phyloP scores from a whole-genome alignment of 2,329 filamentous ascomycete genomes.

The Eutypella sp. region DNA sequence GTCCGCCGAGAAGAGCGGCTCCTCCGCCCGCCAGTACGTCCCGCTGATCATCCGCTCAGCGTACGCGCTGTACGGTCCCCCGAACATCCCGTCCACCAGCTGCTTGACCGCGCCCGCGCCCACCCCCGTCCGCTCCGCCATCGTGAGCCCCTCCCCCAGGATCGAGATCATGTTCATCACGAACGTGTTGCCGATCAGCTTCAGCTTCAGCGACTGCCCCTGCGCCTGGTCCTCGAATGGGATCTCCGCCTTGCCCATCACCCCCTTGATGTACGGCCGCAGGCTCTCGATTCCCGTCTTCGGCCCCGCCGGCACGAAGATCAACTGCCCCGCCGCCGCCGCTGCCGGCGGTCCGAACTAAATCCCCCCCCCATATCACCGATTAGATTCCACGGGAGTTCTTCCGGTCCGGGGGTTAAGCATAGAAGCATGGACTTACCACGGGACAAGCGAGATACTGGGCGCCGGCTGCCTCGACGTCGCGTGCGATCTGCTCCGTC shows the following conservation, averaged over 20 bases:
- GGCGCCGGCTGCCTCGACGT: conserved; percentile 54
- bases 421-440: too few species aligned
- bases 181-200: conserved; percentile 84
- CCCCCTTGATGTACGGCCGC: conserved; percentile 60
- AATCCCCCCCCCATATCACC: too few species aligned
- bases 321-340: conserved; percentile 58
- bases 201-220: conserved; percentile 61
- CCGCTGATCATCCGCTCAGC: conserved; percentile 68
- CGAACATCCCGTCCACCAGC: conserved; percentile 69
- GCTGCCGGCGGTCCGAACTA: conserved; percentile 58
- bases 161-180: conserved; percentile 78
- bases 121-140: conserved; percentile 77
- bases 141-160: conserved; percentile 69
- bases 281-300: conserved; percentile 52
- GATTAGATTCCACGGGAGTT: too few species aligned
- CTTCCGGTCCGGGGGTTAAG: too few species aligned
- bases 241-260: conserved; percentile 60
- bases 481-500: conserved; percentile 59
- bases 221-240: conserved; percentile 26
- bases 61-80: conserved; percentile 71
- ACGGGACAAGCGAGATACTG: conserved; percentile 71
- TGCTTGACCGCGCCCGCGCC: conserved; percentile 65
- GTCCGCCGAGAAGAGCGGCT: conserved; percentile 79
- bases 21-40: conserved; percentile 70
- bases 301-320: conserved; percentile 63